Percentiles rank a stretch among this genome's conserved stretches.
Conservation (phyloP, 2,329 filamentous ascomycete species). For the Drechslerella coelobrocha region DNA sequence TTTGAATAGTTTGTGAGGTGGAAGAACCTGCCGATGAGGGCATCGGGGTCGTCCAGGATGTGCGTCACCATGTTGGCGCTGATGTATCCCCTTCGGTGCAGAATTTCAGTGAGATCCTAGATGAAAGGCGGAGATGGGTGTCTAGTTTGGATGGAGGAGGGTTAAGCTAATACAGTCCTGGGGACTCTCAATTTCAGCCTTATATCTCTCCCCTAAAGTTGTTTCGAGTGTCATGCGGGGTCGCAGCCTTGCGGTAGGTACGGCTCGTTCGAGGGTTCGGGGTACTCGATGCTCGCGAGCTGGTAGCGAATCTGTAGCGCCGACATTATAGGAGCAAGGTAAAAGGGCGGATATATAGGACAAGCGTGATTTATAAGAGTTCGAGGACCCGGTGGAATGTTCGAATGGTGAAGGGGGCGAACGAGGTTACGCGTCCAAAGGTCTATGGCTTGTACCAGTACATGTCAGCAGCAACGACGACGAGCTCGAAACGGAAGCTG, state of each 20-base stretch:
- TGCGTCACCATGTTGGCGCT: conserved; percentile 45
- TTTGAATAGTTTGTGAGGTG: conserved; percentile 63
- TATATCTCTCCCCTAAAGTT: no score
- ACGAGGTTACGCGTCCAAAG: conserved; percentile 49
- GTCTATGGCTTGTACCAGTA: conserved; percentile 19
- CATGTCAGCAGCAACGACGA: background rate
- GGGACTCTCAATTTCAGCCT: no score
- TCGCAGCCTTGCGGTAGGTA: background rate
- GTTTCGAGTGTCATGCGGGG: no score
- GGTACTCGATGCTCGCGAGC: background rate
- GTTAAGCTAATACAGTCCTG: no score
- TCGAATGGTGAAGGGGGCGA: conserved; percentile 17
- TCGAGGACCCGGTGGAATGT: conserved; percentile 27
- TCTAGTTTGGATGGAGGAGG: background rate
- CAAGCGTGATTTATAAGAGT: conserved; percentile 38
- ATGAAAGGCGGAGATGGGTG: background rate
- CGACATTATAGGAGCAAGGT: conserved; percentile 18
- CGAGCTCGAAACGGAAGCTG: conserved; percentile 4
- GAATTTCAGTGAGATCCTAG: no score
- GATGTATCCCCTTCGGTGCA: background rate
- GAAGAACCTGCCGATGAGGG: conserved; percentile 53
- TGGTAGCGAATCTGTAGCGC: conserved; percentile 6
- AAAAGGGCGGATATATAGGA: background rate
- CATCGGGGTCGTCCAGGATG: conserved; percentile 39
- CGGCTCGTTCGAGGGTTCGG: conserved; percentile 4